Conservation (phyloP, 176 grass and related monocot genomes). For the Oryza australiensis region DNA sequence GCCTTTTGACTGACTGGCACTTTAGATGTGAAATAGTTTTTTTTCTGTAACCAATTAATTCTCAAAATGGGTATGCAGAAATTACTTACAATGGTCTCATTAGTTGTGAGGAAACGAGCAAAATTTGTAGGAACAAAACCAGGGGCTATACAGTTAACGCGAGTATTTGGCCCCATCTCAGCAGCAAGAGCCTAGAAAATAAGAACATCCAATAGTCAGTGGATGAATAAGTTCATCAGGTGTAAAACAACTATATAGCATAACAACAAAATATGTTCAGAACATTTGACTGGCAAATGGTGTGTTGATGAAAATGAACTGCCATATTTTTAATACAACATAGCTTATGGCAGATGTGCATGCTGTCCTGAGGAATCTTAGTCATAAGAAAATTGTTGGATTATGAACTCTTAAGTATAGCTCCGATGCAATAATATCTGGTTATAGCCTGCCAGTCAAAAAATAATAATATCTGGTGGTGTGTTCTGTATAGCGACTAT, state of each 20-base stretch:
- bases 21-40: neutral
- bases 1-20: neutral
- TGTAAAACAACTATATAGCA: neutral
- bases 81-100: constrained; percentile 76
- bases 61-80: neutral
- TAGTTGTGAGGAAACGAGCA: constrained; percentile 76
- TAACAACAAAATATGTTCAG: constrained; percentile 19
- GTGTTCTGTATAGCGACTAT: neutral
- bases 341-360: neutral
- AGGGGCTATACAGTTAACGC: constrained; percentile 97
- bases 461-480: neutral
- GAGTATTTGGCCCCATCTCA: constrained; percentile 87
- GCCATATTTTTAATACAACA: neutral
- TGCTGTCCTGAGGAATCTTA: neutral
- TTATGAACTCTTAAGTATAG: constrained; percentile 17
- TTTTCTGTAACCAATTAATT: neutral
- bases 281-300: neutral
- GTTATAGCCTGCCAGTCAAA: neutral
- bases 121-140: constrained; percentile 97
- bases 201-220: constrained; percentile 12
- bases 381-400: neutral
- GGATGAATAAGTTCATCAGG: neutral
- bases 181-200: constrained; percentile 74
- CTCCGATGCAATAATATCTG: neutral
- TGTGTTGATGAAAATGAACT: neutral